Evolutionary conservation across 495 filamentous ascomycete genomes (phyloP).

Genomic region (Trichocladium antarcticum): DNA sequence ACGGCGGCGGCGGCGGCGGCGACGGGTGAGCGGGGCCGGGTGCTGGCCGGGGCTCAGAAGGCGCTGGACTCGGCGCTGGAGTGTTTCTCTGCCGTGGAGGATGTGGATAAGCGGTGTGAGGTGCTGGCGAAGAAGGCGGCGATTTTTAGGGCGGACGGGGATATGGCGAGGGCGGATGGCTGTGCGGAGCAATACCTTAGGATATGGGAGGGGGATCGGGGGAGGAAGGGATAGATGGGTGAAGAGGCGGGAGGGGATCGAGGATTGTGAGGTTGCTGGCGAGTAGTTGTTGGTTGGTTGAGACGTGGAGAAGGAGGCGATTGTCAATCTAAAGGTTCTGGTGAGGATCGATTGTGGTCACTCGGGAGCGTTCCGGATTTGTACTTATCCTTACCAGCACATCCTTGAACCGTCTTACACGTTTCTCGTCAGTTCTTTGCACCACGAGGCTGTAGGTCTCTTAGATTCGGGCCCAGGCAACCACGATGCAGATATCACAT

Average conservation of each 20-base stretch:
- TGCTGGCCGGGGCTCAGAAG: constrained; percentile 39
- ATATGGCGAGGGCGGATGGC: constrained; percentile 60
- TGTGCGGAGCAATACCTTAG: constrained; percentile 61
- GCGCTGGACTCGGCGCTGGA: constrained; percentile 54
- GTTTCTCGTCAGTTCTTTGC: background rate
- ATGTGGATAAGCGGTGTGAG: constrained; percentile 64
- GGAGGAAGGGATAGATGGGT: constrained; percentile 11
- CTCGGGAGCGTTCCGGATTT: background rate
- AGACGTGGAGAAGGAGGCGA: no score
- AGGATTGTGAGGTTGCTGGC: no score
- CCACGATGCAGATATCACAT: background rate
- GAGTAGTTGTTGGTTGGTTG: no score
- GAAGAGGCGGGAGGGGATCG: constrained; percentile 6
- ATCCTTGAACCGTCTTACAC: background rate
- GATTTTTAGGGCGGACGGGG: constrained; percentile 63
- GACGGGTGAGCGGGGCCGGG: background rate
- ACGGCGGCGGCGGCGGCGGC: constrained; percentile 12
- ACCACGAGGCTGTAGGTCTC: background rate
- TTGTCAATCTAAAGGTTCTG: no score
- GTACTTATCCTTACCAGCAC: background rate
- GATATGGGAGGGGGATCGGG: constrained; percentile 37
- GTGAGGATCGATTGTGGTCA: no score
- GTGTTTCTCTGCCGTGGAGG: constrained; percentile 62
- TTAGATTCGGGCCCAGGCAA: background rate
- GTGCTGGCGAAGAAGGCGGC: constrained; percentile 81